Conservation (phyloP, 306 rosid species). For the Adenanthera pavonina region DNA sequence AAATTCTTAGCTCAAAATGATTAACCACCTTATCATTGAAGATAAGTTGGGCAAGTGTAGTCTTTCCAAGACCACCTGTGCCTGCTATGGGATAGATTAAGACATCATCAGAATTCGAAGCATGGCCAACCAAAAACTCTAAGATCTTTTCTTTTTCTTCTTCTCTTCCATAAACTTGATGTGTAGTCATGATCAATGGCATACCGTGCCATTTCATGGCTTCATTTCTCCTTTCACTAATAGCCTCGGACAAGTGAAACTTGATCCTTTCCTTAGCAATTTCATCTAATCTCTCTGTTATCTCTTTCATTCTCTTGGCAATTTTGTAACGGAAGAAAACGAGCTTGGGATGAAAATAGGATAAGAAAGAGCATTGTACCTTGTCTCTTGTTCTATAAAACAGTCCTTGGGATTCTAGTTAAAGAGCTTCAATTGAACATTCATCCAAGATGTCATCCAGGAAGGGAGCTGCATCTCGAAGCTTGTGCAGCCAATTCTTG, state of each 20-base stretch:
- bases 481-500: conserved; percentile 34
- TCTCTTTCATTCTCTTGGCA: background rate
- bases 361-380: background rate
- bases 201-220: background rate
- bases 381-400: background rate
- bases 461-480: conserved; percentile 5
- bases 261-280: background rate
- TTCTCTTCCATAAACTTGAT: conserved; percentile 15
- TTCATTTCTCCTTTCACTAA: background rate
- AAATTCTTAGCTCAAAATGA: conserved; percentile 7
- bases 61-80: conserved; percentile 36
- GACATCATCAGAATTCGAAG: background rate
- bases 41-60: conserved; percentile 27
- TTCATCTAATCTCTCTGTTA: background rate
- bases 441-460: conserved; percentile 44
- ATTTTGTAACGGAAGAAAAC: background rate
- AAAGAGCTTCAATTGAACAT: background rate
- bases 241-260: background rate
- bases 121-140: background rate
- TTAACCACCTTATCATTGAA: conserved; percentile 1
- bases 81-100: conserved; percentile 16
- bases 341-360: background rate
- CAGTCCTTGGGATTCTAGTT: background rate
- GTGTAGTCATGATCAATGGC: background rate
- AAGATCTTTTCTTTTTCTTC: background rate